A percentile compares a stretch with the other conserved stretches of the same genome.
These are phyloP conservation scores for Dichotomocladium elegans DNA, from an alignment of 371 early-diverging fungal genomes.

Conservation along the genomic window DNA sequence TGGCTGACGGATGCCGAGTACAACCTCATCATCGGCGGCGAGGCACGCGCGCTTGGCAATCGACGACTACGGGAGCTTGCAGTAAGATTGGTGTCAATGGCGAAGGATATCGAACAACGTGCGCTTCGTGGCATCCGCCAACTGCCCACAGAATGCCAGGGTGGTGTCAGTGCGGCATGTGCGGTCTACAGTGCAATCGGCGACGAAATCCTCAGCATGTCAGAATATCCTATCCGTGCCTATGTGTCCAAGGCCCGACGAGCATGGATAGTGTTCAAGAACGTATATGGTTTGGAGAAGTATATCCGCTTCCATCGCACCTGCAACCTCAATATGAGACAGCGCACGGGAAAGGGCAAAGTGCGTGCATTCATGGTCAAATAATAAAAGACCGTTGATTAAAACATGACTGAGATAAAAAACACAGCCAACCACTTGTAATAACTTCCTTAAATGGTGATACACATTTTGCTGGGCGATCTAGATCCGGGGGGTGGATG, in stretches of 20 bases:
- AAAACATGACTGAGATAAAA: no score
- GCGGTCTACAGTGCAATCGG: conserved; percentile 52
- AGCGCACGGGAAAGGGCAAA: conserved; percentile 7
- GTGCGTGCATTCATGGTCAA: conserved; percentile 17
- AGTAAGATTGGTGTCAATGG: conserved; percentile 15
- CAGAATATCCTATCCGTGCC: conserved; percentile 35
- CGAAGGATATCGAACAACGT: conserved; percentile 18
- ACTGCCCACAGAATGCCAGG: conserved; percentile 31
- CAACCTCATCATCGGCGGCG: conserved; percentile 9
- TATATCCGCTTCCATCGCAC: neutral
- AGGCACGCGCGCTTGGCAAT: conserved; percentile 24
- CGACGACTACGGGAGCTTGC: conserved; percentile 18
- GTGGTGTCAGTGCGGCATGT: conserved; percentile 48
- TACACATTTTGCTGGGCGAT: no score
- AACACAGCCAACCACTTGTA: no score
- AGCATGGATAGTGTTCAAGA: conserved; percentile 20
- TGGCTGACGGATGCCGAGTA: conserved; percentile 26
- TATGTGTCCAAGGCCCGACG: conserved; percentile 14
- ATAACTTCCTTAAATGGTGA: no score
- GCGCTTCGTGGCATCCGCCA: conserved; percentile 34
- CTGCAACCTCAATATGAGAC: neutral
- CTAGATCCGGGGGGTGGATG: no score
- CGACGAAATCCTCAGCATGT: conserved; percentile 10
- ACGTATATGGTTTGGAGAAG: conserved; percentile 16
- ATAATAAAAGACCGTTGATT: no score